Base-by-base conservation (phyloP, 805 yeast species). In the Komagataella pastoris region DNA sequence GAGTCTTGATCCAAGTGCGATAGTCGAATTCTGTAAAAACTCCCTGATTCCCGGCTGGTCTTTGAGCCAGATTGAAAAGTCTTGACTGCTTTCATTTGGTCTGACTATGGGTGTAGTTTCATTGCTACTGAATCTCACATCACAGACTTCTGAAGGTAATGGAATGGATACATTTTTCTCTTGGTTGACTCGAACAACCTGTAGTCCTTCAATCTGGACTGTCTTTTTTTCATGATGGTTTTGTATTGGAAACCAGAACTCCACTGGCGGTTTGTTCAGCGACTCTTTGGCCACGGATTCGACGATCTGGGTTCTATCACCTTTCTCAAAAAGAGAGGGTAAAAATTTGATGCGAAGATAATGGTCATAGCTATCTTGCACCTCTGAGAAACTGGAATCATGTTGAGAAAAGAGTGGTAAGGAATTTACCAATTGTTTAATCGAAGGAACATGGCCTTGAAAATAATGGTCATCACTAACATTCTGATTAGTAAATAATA, bases 311-410 rank as follows among this genome's bases (percentile, higher is more conserved):
- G 61, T 58, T 45, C 59, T 54, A 3, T 56, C 55, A 30, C 59
- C 52, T n/a, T 56, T 51, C 18, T 52, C 51, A 49, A 58, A 65
- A 3, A 63, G 65, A 55, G 68, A 65, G 1, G 72, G 70, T 17
- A 63, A 53, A 47, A 68, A 54, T 49, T 62, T 64, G 30, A 68
- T 52, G 24, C 64, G 63, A 17, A 65, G 47, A 18, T 61, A 59
- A 40, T 59, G 56, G 17, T 57, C 61, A 44, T 64, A 66, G 46
- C 61, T 50, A n/a, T 46, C 47, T 21, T 14, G 47, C 36, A 56
- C 49, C 23, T 66, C 51, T 17, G 48, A 48, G 18, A 66, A 55
- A 44, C 53, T 50, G 4, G 61, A 52, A 6, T 30, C 40, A 30
- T 10, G 40, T 8, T 30, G 40, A 14, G n/a, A 30, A n/a, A 10